Evolutionary conservation across 768 basidiomycete species (phyloP).

Genomic region (Trametes villosa): DNA sequence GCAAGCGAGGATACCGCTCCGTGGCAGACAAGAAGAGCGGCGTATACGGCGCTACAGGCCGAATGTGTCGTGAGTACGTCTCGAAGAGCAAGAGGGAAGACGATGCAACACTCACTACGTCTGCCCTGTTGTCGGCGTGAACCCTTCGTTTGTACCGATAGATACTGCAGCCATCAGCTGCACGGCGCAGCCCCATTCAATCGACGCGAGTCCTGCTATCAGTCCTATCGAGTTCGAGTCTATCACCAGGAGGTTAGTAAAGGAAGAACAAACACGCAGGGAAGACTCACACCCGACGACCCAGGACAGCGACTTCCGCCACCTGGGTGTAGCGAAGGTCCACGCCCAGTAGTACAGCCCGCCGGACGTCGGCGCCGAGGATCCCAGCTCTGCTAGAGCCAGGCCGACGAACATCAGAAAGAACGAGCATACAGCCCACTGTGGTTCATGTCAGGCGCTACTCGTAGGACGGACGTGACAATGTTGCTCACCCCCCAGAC

Average conservation of each 20-base stretch:
- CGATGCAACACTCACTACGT: conserved; percentile 26
- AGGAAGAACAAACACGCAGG: too few relatives aligned
- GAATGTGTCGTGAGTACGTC: too few relatives aligned
- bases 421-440: conserved; percentile 40
- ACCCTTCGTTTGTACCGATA: conserved; percentile 35
- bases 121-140: conserved; percentile 34
- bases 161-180: conserved; percentile 45
- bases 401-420: conserved; percentile 40
- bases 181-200: conserved; percentile 46
- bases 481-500: conserved; percentile 73
- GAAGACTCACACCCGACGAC: conserved; percentile 45
- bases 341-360: conserved; percentile 46
- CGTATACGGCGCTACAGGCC: conserved; percentile 41
- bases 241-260: too few relatives aligned
- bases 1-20: conserved; percentile 40
- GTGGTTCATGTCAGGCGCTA: too few relatives aligned
- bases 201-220: conserved; percentile 38
- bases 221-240: conserved; percentile 43
- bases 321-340: conserved; percentile 35
- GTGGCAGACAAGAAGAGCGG: conserved; percentile 38
- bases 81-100: too few relatives aligned
- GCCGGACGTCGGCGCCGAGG: conserved; percentile 41
- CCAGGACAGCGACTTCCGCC: conserved; percentile 44
- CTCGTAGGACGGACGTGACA: too few relatives aligned
- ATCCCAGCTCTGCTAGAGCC: conserved; percentile 41